Evolutionary conservation across 1,139 yeast species (phyloP), one percentile per base, ranked within the genome.

Genomic region (Debaryomycetaceae sp.): DNA sequence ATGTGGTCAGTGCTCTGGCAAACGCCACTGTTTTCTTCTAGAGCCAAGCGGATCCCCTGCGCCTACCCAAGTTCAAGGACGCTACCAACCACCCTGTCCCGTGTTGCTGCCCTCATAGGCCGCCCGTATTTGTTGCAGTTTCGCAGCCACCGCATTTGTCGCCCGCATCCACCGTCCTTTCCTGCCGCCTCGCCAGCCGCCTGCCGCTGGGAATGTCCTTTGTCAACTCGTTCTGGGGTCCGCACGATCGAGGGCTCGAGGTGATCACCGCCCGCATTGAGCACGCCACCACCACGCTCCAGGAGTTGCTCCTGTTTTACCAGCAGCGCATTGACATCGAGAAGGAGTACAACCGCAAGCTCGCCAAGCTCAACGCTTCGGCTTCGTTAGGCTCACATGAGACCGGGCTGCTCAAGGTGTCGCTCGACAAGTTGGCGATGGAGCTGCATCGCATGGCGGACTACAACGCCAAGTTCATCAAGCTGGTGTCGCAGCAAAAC

Each of bases 311-410:
- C 9, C 59, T 57, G 7, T 75, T 64, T 44, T 75, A 71, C 45
- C 58, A 58, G 29, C 77, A 73, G 35, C 51, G 80, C 28, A 61
- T 73, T 2, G 61, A 69, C 6, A 70, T 86, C 24, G 96, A 86
- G 46, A 82, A 77, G 39, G 95, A 86, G 14, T 83, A 83, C 48
- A 61, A 78, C 28, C 69, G 73, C 38, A 67, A 65, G 39, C 51
- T 82, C 40, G 65, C 59, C 25, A 56, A 63, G 17, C 58, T 86
- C 16, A 63, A 83, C 23, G 56, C 61, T 33, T 68, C 65, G 26
- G 32, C 43, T 30, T 49, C 63, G 1, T 51, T 81, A 2, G 89
- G 89, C 0, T 53, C 73, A 3, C 59, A 59, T 34, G 95, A 84
- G 46, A 64, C 75, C 0, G 86, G 77, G 1, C 56, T 77, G 0